Evolutionary conservation across 2,329 filamentous ascomycete species (phyloP).

Genomic region (Pleurostoma richardsiae): DNA sequence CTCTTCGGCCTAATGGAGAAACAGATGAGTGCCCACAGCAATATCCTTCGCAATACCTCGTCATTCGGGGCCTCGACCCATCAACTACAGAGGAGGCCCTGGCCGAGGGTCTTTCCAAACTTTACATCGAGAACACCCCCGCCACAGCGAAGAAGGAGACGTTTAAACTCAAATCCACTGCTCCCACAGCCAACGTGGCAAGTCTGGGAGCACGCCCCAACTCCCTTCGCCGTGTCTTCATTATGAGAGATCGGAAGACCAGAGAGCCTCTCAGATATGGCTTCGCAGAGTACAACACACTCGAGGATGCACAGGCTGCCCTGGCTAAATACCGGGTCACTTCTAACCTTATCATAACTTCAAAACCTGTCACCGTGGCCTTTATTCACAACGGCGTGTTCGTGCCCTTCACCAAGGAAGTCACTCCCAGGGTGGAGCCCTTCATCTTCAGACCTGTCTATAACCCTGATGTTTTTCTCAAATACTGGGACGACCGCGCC

Average conservation of each 20-base stretch:
- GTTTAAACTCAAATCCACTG: conserved; percentile 54
- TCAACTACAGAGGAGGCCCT: conserved; percentile 69
- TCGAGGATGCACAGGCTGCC: conserved; percentile 72
- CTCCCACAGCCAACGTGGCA: conserved; percentile 46
- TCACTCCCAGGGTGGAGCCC: conserved; percentile 47
- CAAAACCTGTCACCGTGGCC: conserved; percentile 63
- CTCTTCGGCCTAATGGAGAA: conserved; percentile 30
- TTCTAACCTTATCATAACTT: conserved; percentile 73
- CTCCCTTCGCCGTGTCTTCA: conserved; percentile 70
- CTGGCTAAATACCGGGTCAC: conserved; percentile 66
- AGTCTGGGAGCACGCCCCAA: conserved; percentile 67
- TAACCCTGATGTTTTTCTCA: conserved; percentile 62
- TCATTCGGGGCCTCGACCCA: conserved; percentile 66
- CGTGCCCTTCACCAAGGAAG: conserved; percentile 61
- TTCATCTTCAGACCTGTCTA: conserved; percentile 68
- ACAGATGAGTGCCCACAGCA: conserved; percentile 39
- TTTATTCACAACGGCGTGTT: conserved; percentile 86
- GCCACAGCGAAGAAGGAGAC: conserved; percentile 36
- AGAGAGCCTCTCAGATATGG: conserved; percentile 76
- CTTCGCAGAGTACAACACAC: conserved; percentile 75
- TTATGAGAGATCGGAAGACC: conserved; percentile 67
- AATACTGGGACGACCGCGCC: conserved; percentile 72
- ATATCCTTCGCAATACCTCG: conserved; percentile 67
- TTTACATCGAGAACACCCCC: conserved; percentile 57
- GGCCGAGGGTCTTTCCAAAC: conserved; percentile 66